Base-by-base conservation (phyloP, 2,329 filamentous ascomycete species). In the Diaporthe sp. region DNA sequence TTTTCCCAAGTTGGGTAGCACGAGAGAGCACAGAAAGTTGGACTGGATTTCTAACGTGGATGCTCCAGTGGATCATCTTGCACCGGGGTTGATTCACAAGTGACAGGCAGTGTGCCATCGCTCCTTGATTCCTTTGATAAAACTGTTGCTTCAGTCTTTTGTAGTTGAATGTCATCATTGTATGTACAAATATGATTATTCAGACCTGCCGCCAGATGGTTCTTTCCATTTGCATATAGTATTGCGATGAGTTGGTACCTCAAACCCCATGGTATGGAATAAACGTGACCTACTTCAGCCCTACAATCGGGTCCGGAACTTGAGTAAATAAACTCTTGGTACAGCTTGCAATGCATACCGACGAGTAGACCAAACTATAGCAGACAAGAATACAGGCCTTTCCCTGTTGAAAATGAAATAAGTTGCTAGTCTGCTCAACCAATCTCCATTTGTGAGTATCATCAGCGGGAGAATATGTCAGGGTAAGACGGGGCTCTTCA, bases 91-190 rank as follows among this genome's bases (percentile, higher is more conserved):
- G 64, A 67, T 12, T 38, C 64, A 12, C 64, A 52, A 67, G 64
- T 67, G 22, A 67, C 64, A 35, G 64, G 64, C 30, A 6, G 64
- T 19, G 64, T 67, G 45, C 45, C 64, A 8, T 38, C 8, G 3
- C 30, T 67, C 33, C 45, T 25, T 52, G 45, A 67, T 38, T 52
- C 64, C 15, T 67, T 67, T 54, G 64, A 67, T 19, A 52, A 67
- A 19, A 38, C 45, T 67, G 64, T 67, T 19, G 30, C 64, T 22
- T 67, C 64, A 40, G 64, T 67, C 45, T 67, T 67, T 4, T 67
- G 64, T n/a, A 52, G 15, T 38, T 67, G 8, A n/a, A 67, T 22
- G 33, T 15, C 45, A 52, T 7, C 9, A 28, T 17, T 50, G 13
- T 6, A 17, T 7, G 12, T 3, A 38, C n/a, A 4, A 25, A n/a